Conservation (phyloP, 192 early-diverging fungal genomes). For the Podila verticillata region DNA sequence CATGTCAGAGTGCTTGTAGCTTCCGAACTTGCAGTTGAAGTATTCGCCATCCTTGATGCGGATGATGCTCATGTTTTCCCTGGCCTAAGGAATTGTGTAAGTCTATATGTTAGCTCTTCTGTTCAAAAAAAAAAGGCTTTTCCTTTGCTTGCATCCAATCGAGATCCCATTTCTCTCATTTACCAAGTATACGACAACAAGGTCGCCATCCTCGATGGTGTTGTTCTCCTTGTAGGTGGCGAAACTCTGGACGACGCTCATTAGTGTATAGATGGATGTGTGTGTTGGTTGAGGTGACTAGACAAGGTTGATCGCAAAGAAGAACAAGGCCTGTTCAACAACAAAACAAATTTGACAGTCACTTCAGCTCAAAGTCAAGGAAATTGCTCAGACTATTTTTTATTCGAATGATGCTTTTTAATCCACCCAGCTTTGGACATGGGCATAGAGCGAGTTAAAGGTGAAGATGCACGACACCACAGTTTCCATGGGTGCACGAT, state of each 20-base stretch:
- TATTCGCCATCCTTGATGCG: constrained; percentile 65
- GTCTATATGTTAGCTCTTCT: constrained; percentile 60
- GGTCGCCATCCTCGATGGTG: constrained; percentile 81
- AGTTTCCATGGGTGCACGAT: no score
- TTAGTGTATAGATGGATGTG: constrained; percentile 1
- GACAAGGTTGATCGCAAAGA: no score
- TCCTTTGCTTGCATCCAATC: no score
- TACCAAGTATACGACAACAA: constrained; percentile 81
- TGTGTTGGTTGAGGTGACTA: neutral
- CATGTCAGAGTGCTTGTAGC: constrained; percentile 83
- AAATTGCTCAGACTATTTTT: no score
- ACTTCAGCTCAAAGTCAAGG: no score
- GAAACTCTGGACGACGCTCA: constrained; percentile 20
- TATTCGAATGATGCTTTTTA: no score
- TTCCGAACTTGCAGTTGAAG: constrained; percentile 84
- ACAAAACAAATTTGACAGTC: no score
- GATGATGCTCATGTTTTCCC: constrained; percentile 74
- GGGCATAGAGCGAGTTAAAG: no score
- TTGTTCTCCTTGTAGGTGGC: constrained; percentile 48
- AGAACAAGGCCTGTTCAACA: no score
- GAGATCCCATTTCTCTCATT: neutral
- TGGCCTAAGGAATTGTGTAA: constrained; percentile 58
- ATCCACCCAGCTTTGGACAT: no score
- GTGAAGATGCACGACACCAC: no score
- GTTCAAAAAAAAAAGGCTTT: no score